Evolutionary conservation across 2,329 filamentous ascomycete species (phyloP).

Genomic region (Fusarium liriodendri): DNA sequence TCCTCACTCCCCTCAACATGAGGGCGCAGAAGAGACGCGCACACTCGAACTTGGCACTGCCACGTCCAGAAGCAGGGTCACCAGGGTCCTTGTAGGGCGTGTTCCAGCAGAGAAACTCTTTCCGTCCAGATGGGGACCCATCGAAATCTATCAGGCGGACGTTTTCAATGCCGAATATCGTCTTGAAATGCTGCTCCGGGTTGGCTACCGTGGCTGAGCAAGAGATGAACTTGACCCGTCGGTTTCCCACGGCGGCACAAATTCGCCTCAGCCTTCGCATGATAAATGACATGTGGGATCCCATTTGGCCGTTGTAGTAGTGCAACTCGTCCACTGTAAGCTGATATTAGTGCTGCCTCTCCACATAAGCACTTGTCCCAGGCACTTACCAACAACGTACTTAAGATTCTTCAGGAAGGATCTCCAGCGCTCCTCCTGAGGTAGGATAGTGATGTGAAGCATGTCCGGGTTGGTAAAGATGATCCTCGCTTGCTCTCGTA

Average conservation of each 20-base stretch:
- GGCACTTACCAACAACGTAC: slow-evolving; percentile 77
- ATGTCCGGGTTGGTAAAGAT: slow-evolving; percentile 99
- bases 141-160: slow-evolving; percentile 89
- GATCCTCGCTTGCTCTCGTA: slow-evolving; percentile 89
- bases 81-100: slow-evolving; percentile 91
- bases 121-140: slow-evolving; percentile 87
- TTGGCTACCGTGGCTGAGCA: slow-evolving; percentile 98
- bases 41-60: slow-evolving; percentile 85
- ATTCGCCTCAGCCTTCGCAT: slow-evolving; percentile 90
- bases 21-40: slow-evolving; percentile 91
- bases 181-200: slow-evolving; percentile 89
- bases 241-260: slow-evolving; percentile 90
- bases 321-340: slow-evolving; percentile 82
- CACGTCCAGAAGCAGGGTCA: slow-evolving; percentile 87
- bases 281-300: slow-evolving; percentile 92
- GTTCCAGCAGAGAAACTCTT: slow-evolving; percentile 98
- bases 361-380: background rate
- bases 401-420: slow-evolving; percentile 88
- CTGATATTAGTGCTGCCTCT: slow-evolving; percentile 5
- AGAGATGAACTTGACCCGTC: slow-evolving; percentile 87
- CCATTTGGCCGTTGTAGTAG: slow-evolving; percentile 95
- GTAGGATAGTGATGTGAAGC: slow-evolving; percentile 93
- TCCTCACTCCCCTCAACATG: slow-evolving; percentile 86
- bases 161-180: slow-evolving; percentile 89
- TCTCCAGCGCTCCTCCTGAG: slow-evolving; percentile 91